phyloP scores from a whole-genome alignment of 2,329 filamentous ascomycete genomes.

The Colletotrichum acutatum region DNA sequence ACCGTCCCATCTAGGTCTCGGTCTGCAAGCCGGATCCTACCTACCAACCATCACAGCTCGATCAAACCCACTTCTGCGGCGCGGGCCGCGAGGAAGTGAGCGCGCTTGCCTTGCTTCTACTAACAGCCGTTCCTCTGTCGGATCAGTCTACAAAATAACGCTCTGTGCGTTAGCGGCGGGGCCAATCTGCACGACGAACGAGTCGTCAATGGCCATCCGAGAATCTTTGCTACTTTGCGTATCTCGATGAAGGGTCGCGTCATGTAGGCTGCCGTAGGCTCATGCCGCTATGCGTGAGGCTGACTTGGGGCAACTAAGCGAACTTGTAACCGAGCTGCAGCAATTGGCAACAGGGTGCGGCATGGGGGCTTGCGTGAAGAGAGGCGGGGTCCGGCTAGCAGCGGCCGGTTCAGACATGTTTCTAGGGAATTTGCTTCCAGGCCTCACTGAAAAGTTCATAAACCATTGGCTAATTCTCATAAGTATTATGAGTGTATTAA shows the following conservation, averaged over 20 bases:
- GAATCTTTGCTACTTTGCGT: not conserved
- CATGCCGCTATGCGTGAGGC: not conserved
- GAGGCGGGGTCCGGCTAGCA: not conserved
- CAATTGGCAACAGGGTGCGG: not conserved
- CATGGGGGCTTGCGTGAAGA: not conserved
- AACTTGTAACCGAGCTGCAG: not conserved
- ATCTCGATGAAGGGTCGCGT: not conserved
- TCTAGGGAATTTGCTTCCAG: no score
- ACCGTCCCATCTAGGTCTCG: not conserved
- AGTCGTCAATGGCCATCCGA: not conserved
- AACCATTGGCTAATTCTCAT: not conserved
- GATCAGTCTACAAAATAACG: no score
- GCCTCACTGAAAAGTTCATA: no score
- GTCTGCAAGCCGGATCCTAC: not conserved
- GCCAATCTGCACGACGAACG: not conserved
- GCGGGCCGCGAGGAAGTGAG: not conserved
- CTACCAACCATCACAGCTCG: not conserved
- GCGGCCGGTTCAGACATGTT: no score
- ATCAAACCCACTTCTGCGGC: not conserved
- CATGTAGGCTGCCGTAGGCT: not conserved
- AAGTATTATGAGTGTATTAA: not conserved
- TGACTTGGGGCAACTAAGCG: not conserved
- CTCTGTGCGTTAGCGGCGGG: no score
- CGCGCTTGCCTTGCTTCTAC: no score
- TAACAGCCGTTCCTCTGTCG: no score